Base-by-base conservation (phyloP, 1,284 basidiomycete species). In the Marasmius fiardii region DNA sequence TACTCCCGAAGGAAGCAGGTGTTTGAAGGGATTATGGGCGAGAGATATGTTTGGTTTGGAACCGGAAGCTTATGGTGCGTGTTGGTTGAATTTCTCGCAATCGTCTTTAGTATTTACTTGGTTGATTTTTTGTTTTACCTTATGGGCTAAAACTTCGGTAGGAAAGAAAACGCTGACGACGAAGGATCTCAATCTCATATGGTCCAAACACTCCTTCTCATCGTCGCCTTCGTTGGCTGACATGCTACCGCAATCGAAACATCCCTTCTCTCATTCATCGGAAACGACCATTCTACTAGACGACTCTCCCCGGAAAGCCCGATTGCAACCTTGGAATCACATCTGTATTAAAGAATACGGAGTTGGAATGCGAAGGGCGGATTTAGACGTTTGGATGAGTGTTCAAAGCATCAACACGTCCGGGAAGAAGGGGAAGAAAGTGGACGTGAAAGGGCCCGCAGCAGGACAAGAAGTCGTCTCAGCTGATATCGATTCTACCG, bases 271-370 rank as follows among this genome's bases (percentile, higher is more conserved):
- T 47, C 86, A 90, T 63, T 86, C 84, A 0, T 81, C 86, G 0
- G 64, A 72, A 16, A 88, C 88, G 1, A 93, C 92, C 0, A 69
- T 95, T 18, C 78, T 95, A 16, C 75, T 95, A 14, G 92, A 95
- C 65, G 92, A 95, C 66, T 92, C 90, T 2, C 80, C 82, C 6
- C 74, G 76, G 43, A 95, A 95, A 67, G 92, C 90, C 0, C 76
- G 74, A 18, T 71, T 90, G 28, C 93, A 95, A 64, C 92, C 92
- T 0, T 88, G 80, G 72, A 93, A 90, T 65, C 90, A 93, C 63
- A 70, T 92, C 16, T 88, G 85, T 63, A 78, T 93, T 56, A 74
- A 73, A 1, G 90, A 92, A 65, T 93, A 92, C 64, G 73, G 76
- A 8, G 68, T 69, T 1, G 65, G 68, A 4, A 69, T 71, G 62